Evolutionary conservation across 75 land plant genomes (phyloP).

Genomic region (Picea sitchensis): DNA sequence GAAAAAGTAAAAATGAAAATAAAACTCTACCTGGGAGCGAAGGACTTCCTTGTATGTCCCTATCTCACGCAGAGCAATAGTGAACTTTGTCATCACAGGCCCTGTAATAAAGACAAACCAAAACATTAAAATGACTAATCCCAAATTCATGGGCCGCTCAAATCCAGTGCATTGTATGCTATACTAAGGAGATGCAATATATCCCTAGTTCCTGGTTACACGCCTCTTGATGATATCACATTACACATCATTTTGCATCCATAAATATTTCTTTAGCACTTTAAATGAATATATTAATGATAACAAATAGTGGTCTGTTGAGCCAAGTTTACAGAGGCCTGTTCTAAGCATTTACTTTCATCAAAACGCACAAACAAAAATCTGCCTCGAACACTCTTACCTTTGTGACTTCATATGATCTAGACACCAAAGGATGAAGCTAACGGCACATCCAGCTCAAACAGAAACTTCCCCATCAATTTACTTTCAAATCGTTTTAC

Average conservation of each 20-base stretch:
- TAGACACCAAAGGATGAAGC: background rate
- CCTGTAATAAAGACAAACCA: constrained; percentile 40
- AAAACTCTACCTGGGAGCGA: constrained; percentile 74
- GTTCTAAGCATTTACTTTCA: background rate
- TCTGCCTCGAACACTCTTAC: no score
- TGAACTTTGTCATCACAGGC: constrained; percentile 90
- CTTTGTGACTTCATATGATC: background rate
- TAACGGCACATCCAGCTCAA: background rate
- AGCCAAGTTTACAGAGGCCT: background rate
- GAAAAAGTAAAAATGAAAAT: background rate
- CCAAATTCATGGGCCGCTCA: background rate
- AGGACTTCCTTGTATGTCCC: constrained; percentile 93
- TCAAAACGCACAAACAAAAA: background rate
- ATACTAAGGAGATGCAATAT: background rate
- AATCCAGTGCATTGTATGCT: background rate
- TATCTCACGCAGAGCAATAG: constrained; percentile 85
- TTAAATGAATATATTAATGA: background rate
- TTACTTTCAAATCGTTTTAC: background rate
- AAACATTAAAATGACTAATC: background rate
- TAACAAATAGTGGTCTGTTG: background rate
- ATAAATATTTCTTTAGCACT: background rate
- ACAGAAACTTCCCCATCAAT: background rate
- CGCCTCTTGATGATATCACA: background rate
- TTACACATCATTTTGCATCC: background rate
- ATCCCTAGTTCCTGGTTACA: background rate